Evolutionary conservation across 2,329 filamentous ascomycete species (phyloP).

Genomic region (Camillea tinctor): DNA sequence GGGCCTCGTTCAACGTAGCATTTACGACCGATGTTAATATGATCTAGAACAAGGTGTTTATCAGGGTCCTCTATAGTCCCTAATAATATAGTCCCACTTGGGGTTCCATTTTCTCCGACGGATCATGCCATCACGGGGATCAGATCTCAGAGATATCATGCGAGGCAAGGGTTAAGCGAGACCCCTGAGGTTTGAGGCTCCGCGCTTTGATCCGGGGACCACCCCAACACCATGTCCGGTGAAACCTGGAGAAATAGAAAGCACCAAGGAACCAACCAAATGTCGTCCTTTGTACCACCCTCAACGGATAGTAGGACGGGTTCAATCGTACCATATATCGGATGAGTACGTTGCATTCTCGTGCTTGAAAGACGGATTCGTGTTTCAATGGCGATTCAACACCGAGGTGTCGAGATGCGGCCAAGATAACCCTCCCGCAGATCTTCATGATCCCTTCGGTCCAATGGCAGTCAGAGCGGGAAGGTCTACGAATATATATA

Average conservation of each 20-base stretch:
- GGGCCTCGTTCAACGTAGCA: neutral
- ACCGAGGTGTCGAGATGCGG: constrained; percentile 9
- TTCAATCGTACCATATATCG: constrained; percentile 31
- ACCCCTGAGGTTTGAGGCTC: constrained; percentile 28
- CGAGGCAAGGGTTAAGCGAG: constrained; percentile 22
- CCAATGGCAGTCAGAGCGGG: neutral
- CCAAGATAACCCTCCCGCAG: constrained; percentile 1
- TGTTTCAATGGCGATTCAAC: constrained; percentile 20
- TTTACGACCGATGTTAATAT: neutral
- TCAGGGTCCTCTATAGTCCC: constrained; percentile 7
- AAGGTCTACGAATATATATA: constrained; percentile 6
- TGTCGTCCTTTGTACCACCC: constrained; percentile 6
- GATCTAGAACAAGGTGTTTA: constrained; percentile 14
- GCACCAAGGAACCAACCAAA: constrained; percentile 3
- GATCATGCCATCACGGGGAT: constrained; percentile 29
- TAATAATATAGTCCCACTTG: constrained; percentile 5
- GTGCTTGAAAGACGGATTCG: constrained; percentile 14
- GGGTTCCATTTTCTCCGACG: constrained; percentile 16
- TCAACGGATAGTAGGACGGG: constrained; percentile 11
- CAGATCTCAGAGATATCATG: constrained; percentile 19
- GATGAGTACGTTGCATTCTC: constrained; percentile 24
- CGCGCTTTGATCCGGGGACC: constrained; percentile 26
- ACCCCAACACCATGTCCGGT: constrained; percentile 5
- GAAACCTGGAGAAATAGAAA: constrained; percentile 6
- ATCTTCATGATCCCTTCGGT: constrained; percentile 7